These are phyloP conservation scores for Penicillium rolfsii DNA, from an alignment of 2,329 filamentous ascomycete genomes.

Conservation along the genomic window DNA sequence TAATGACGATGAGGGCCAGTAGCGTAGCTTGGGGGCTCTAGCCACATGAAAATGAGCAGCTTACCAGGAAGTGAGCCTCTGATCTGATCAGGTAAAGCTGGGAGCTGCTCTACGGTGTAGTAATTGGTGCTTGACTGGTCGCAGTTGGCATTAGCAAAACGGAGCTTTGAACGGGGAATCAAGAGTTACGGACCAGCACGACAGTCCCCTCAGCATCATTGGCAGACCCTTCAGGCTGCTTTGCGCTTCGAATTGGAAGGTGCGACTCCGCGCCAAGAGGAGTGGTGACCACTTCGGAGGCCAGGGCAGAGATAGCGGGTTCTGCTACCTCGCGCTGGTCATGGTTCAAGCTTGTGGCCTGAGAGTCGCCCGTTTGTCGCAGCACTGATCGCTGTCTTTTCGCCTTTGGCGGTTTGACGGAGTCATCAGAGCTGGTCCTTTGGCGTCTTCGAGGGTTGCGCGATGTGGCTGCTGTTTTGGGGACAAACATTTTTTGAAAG, in stretches of 20 bases:
- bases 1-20: constrained; percentile 9
- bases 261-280: constrained; percentile 32
- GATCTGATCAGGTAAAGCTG: constrained; percentile 77
- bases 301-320: constrained; percentile 15
- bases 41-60: constrained; percentile 31
- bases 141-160: constrained; percentile 4
- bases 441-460: constrained; percentile 46
- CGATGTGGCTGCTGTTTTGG: constrained; percentile 37
- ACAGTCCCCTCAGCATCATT: constrained; percentile 39
- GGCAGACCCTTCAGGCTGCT: constrained; percentile 41
- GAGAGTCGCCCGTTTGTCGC: constrained; percentile 41
- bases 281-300: constrained; percentile 21
- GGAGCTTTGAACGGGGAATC: constrained; percentile 9
- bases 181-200: constrained; percentile 38
- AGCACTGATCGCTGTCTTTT: constrained; percentile 53
- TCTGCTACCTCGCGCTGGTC: constrained; percentile 26
- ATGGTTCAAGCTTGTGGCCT: constrained; percentile 25
- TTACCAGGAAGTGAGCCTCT: constrained; percentile 67
- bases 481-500: constrained; percentile 43
- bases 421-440: constrained; percentile 50
- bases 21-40: constrained; percentile 15
- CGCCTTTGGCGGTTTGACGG: constrained; percentile 48
- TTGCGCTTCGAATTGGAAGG: constrained; percentile 43
- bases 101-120: constrained; percentile 83
- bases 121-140: constrained; percentile 77